Conservation (phyloP, 1,139 yeast species). For the Blastobotrys arbuscula region DNA sequence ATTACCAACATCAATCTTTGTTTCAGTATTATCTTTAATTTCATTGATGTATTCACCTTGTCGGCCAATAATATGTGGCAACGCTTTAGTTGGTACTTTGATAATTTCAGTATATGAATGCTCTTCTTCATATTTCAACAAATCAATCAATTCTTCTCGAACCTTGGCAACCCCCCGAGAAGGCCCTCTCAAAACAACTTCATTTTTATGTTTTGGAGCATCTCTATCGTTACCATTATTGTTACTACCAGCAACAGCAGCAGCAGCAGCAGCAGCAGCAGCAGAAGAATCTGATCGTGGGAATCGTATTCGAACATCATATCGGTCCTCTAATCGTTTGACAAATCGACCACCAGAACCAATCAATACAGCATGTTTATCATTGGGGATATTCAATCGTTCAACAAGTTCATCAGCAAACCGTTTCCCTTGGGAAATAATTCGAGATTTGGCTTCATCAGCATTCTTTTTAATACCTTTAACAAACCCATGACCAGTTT, state of each 20-base stretch:
- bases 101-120: conserved; percentile 66
- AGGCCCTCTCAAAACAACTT: conserved; percentile 82
- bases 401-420: conserved; percentile 78
- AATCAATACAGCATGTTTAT: conserved; percentile 75
- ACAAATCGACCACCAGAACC: conserved; percentile 82
- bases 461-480: conserved; percentile 78
- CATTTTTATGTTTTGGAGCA: conserved; percentile 39
- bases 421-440: conserved; percentile 57
- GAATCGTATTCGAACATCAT: conserved; percentile 75
- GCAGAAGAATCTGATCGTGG: conserved; percentile 43
- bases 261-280: too few relatives aligned
- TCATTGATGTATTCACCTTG: conserved; percentile 80
- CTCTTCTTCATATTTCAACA: conserved; percentile 81
- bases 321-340: conserved; percentile 82
- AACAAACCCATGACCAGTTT: conserved; percentile 53
- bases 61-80: conserved; percentile 85
- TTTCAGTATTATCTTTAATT: conserved; percentile 74
- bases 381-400: conserved; percentile 63
- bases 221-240: conserved; percentile 29
- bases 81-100: conserved; percentile 62
- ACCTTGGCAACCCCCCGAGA: conserved; percentile 85
- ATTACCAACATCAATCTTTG: conserved; percentile 60
- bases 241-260: too few relatives aligned
- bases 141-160: conserved; percentile 76
- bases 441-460: conserved; percentile 61